These are phyloP conservation scores for Neurospora cerealis DNA, from an alignment of 495 filamentous ascomycete species.

Conservation along the genomic window DNA sequence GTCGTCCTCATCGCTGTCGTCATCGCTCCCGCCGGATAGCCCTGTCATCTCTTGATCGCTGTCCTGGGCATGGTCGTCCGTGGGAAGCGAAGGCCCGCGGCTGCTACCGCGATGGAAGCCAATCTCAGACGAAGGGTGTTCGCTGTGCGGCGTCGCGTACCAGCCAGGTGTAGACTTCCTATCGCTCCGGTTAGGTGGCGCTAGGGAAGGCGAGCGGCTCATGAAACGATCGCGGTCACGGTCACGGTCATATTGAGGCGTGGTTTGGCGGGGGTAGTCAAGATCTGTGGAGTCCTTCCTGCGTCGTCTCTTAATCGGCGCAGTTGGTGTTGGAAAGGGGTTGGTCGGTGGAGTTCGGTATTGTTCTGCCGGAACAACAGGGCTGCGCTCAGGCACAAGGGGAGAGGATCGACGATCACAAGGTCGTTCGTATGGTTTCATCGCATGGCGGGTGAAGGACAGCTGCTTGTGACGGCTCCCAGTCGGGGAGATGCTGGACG, in stretches of 20 bases:
- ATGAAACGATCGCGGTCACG: constrained; percentile 10
- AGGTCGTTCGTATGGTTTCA: neutral
- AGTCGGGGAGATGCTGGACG: constrained; percentile 18
- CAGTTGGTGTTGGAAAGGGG: neutral
- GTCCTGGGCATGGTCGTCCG: constrained; percentile 13
- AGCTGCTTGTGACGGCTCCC: constrained; percentile 29
- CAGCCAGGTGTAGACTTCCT: constrained; percentile 39
- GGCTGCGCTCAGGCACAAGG: constrained; percentile 19
- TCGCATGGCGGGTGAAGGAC: constrained; percentile 14
- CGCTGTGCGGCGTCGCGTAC: constrained; percentile 47
- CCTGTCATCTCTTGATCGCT: constrained; percentile 7
- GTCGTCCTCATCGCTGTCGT: constrained; percentile 7
- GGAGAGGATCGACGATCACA: constrained; percentile 31
- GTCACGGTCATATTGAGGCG: neutral
- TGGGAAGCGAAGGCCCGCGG: constrained; percentile 1
- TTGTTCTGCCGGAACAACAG: constrained; percentile 5
- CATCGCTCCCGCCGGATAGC: constrained; percentile 4
- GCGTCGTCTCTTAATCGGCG: neutral
- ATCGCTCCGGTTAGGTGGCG: constrained; percentile 8
- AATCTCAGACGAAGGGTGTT: constrained; percentile 14
- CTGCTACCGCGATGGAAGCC: constrained; percentile 13
- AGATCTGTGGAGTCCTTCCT: neutral
- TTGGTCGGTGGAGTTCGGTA: neutral
- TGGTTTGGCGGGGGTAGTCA: neutral
- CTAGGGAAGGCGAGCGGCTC: constrained; percentile 22